Percentiles rank a stretch among this genome's conserved stretches.
Conservation (phyloP, 495 filamentous ascomycete species). For the Xylaria curta region DNA sequence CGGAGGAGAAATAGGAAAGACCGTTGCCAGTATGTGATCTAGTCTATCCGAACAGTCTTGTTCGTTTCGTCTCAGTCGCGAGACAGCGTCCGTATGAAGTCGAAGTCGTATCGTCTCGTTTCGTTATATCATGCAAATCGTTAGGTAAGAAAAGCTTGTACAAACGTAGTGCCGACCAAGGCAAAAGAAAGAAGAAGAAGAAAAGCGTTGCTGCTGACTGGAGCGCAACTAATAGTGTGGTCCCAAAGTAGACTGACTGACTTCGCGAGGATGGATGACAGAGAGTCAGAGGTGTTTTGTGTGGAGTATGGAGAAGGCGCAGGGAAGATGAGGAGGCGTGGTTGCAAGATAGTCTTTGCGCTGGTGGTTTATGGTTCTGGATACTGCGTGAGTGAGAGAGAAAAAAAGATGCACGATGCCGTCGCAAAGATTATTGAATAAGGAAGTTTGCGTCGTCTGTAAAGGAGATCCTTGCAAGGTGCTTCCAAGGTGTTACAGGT, state of each 20-base stretch:
- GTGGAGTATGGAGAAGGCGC: not conserved
- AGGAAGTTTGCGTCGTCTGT: not conserved
- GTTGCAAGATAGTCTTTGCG: conserved; percentile 17
- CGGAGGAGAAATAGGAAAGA: conserved; percentile 4
- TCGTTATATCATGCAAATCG: conserved; percentile 30
- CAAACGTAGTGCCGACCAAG: not conserved
- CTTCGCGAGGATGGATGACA: not conserved
- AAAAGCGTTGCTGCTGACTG: not conserved
- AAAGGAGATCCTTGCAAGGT: conserved; percentile 7
- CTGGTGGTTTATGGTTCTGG: not conserved
- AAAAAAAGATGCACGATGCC: conserved; percentile 6
- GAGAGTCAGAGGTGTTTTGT: not conserved
- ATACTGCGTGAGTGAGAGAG: conserved; percentile 14
- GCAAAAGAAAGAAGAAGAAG: not conserved
- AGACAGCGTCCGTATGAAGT: conserved; percentile 21
- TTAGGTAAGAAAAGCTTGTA: not conserved
- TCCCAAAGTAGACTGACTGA: not conserved
- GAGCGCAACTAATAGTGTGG: conserved; percentile 7
- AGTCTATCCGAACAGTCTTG: conserved; percentile 23
- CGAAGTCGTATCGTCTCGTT: conserved; percentile 24
- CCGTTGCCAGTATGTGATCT: conserved; percentile 28
- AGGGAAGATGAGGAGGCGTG: not conserved
- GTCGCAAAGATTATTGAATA: conserved; percentile 13
- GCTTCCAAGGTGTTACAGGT: not conserved
- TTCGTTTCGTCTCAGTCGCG: conserved; percentile 15